These are phyloP conservation scores for Tetrahymena thermophila DNA, from an alignment of 73 alveolate species.

Conservation along the genomic window DNA sequence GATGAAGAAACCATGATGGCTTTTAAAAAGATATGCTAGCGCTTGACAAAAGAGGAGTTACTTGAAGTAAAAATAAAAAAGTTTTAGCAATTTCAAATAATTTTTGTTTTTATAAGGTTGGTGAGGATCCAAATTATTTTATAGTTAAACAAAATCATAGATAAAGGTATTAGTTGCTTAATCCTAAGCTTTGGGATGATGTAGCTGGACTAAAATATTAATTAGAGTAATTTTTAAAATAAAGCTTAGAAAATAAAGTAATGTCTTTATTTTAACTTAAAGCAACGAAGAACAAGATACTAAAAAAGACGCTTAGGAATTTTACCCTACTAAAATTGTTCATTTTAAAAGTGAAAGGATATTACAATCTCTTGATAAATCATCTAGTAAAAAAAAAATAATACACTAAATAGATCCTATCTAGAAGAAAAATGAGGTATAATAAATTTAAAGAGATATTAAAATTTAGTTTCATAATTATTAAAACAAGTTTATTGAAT, in stretches of 20 bases:
- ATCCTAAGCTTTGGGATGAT: conserved; percentile 1
- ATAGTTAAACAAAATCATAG: neutral
- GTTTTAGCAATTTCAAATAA: neutral
- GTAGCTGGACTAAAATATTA: neutral
- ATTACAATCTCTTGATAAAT: neutral
- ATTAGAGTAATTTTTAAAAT: neutral
- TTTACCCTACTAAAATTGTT: neutral
- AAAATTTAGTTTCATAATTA: neutral
- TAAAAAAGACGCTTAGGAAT: neutral
- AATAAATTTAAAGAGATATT: neutral
- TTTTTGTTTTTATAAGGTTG: neutral
- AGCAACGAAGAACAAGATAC: neutral
- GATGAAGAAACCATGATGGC: neutral
- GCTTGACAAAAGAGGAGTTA: neutral
- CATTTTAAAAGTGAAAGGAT: neutral
- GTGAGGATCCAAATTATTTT: neutral
- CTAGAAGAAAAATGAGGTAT: neutral
- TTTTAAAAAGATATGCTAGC: neutral
- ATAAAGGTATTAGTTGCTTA: neutral
- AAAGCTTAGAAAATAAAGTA: neutral
- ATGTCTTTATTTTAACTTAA: neutral
- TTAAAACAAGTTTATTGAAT: neutral
- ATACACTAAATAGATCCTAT: neutral
- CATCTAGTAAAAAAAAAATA: neutral
- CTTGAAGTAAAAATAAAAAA: neutral